Base-by-base conservation (phyloP, 139 green algal species). In the Coelastrella sp. region DNA sequence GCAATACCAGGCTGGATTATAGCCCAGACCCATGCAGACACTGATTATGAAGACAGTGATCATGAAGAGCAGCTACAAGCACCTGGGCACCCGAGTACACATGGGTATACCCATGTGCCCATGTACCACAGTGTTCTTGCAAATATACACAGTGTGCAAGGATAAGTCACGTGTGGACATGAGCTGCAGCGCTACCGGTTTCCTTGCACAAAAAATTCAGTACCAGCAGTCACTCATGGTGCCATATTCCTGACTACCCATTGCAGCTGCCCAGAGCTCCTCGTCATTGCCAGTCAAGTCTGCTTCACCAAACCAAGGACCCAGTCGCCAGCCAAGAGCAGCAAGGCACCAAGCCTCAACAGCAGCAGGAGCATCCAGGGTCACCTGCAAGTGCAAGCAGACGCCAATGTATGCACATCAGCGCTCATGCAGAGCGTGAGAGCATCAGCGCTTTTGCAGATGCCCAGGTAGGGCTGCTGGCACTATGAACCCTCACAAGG, bases 271-370 rank as follows among this genome's bases (percentile, higher is more conserved):
- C 75, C 75, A 82, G 35, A 82, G 35, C 34, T 30, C 75, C 35
- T 71, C 51, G 3, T 82, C 75, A 38, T 82, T 57, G 7, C 75
- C 80, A 21, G 4, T 45, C n/a, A 79, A 67, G 7, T 84, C 78
- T 13, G 88, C 68, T 13, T 89, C 64, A 0, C 43, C 5, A 48
- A 89, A 92, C 72, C 71, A 90, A n/a, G 89, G 89, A 3, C 89
- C 89, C 79, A 92, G 73, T 1, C 89, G 64, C 76, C 87, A 92
- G 32, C 37, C 35, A 23, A 92, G 89, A 0, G 77, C 89, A n/a
- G 84, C 79, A n/a, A 92, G 35, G 86, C 86, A 90, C 59, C 84
- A 81, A 1, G 69, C 77, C 86, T 92, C 89, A 23, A 92, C 84
- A 23, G 89, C 53, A 40, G 85, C 74, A 5, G 86, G 81, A 60